Evolutionary conservation across 2,329 filamentous ascomycete species (phyloP).

Genomic region (Sporothrix curviconia): DNA sequence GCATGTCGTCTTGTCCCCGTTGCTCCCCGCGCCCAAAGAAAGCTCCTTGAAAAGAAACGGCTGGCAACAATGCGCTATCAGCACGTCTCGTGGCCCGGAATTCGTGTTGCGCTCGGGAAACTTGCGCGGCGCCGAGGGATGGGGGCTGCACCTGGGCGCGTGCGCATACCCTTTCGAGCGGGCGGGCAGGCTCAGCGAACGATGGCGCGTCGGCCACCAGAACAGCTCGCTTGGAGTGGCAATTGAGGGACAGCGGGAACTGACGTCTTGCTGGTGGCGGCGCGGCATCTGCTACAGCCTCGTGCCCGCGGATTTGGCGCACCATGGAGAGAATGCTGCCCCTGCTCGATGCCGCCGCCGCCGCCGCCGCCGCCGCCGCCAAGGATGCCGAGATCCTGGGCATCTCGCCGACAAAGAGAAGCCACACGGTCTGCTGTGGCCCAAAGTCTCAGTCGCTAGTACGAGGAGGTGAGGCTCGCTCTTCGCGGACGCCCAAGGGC

Average conservation of each 20-base stretch:
- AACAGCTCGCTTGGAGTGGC: constrained; percentile 71
- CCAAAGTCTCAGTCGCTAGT: constrained; percentile 52
- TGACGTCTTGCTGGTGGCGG: background rate
- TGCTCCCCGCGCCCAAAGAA: constrained; percentile 39
- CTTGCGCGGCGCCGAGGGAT: constrained; percentile 41
- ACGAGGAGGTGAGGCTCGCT: constrained; percentile 62
- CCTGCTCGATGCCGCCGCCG: constrained; percentile 56
- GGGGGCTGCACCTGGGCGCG: no score
- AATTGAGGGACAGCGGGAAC: constrained; percentile 56
- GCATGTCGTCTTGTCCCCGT: no score
- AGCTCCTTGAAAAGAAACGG: constrained; percentile 67
- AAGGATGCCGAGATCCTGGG: constrained; percentile 67
- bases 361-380: constrained; percentile 62
- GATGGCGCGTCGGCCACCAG: constrained; percentile 62
- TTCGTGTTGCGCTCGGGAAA: constrained; percentile 50
- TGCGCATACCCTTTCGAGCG: no score
- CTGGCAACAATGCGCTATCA: constrained; percentile 58
- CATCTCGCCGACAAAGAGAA: constrained; percentile 69
- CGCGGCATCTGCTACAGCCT: no score
- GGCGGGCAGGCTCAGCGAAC: constrained; percentile 51
- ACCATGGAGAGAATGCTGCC: constrained; percentile 66
- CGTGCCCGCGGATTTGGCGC: background rate
- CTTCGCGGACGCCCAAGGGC: constrained; percentile 43
- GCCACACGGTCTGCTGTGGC: constrained; percentile 51
- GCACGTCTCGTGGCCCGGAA: constrained; percentile 54